phyloP scores from a whole-genome alignment of 2,329 filamentous ascomycete species.

The Colletotrichum chrysophilum region DNA sequence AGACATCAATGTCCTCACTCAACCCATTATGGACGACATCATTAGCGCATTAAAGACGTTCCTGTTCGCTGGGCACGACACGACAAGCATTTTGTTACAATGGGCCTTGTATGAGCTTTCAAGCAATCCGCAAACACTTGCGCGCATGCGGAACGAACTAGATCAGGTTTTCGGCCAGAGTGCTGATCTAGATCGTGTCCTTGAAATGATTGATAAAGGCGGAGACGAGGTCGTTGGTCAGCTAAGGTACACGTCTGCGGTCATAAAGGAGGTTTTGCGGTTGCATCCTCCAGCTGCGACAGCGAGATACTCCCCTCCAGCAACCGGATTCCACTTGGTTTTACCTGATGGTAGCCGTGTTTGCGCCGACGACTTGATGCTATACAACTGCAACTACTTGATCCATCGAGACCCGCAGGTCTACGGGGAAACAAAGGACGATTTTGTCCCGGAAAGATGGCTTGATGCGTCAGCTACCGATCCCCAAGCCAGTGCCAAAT shows the following conservation, averaged over 20 bases:
- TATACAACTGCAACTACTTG: slow-evolving; percentile 37
- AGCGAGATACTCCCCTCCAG: slow-evolving; percentile 29
- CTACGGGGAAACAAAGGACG: slow-evolving; percentile 38
- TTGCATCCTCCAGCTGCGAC: slow-evolving; percentile 38
- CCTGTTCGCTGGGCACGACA: slow-evolving; percentile 47
- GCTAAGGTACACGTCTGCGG: slow-evolving; percentile 39
- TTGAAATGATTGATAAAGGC: slow-evolving; percentile 27
- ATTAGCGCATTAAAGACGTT: slow-evolving; percentile 43
- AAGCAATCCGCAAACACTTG: slow-evolving; percentile 31
- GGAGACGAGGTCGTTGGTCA: slow-evolving; percentile 33
- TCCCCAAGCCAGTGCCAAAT: not conserved
- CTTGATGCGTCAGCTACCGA: slow-evolving; percentile 19
- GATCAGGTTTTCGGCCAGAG: slow-evolving; percentile 37
- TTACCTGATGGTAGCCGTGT: slow-evolving; percentile 29
- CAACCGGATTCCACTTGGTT: slow-evolving; percentile 31
- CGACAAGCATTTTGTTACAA: slow-evolving; percentile 39
- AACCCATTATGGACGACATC: slow-evolving; percentile 31
- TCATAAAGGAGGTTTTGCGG: slow-evolving; percentile 42
- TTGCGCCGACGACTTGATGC: slow-evolving; percentile 36
- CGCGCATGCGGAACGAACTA: slow-evolving; percentile 36
- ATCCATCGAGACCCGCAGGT: slow-evolving; percentile 39
- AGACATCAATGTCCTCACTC: slow-evolving; percentile 29
- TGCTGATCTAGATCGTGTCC: slow-evolving; percentile 27
- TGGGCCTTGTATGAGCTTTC: slow-evolving; percentile 43
- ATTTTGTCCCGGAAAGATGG: slow-evolving; percentile 47